Base-by-base conservation (phyloP, 179 eudicot species). In the Nepenthes alata region DNA sequence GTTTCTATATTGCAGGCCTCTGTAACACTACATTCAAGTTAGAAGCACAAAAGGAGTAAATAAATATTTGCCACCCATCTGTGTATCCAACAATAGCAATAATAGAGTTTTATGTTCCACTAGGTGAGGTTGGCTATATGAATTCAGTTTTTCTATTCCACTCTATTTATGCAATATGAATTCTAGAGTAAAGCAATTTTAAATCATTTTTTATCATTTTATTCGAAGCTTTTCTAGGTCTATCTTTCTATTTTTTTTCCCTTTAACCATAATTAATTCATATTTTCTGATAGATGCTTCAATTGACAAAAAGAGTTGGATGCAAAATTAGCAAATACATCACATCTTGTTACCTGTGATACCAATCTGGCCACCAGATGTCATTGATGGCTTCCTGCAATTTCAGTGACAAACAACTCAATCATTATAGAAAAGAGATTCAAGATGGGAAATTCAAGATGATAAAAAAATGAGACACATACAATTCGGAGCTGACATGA, bases 401-500 rank as follows among this genome's bases (percentile, higher is more conserved):
- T 57, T 37, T 67, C 61, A 25, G 6, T 2, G 36, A 6, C 51
- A 2, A 61, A 47, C 12, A 25, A 25, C 9, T n/a, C 66, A 64
- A 57, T 36, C 44, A 63, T 37, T 44, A 3, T 45, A 2, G 39
- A 57, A 66, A 38, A 62, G 36, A 11, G 2, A 67, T 41, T 50
- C 9, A 35, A 2, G 13, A 2, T 9, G 12, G 39, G n/a, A 59
- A 37, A 25, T 6, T 41, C 8, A 2, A 35, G 47, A 7, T 11
- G 4, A 34, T 39, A 59, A 57, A 41, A 52, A 63, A 58, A 36
- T 38, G 8, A 69, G 58, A 37, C 34, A 36, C 72, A 39, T 85
- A 89, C 96, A 68, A 68, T 14, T 81, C 88, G 45, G 74, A 69
- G 71, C 81, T 76, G 70, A 75, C 58, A 49, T 84, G 78, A 86